phyloP scores from a whole-genome alignment of 306 rosid species.

The Notholithocarpus densiflorus region DNA sequence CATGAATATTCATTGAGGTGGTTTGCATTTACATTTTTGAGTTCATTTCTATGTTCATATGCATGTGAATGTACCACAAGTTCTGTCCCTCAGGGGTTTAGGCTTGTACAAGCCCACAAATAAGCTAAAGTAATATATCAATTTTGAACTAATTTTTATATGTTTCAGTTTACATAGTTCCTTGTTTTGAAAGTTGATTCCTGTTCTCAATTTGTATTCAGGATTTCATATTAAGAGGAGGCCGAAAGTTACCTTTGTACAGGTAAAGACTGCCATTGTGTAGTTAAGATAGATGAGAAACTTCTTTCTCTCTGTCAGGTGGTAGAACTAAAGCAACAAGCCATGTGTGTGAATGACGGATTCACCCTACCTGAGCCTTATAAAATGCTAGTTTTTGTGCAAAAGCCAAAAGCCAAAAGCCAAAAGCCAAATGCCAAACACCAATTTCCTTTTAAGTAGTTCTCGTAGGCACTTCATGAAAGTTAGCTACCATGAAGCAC shows the following conservation, averaged over 20 bases:
- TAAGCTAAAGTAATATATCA: not conserved
- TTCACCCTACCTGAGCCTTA: not conserved
- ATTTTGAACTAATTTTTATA: not conserved
- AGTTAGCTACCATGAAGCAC: not conserved
- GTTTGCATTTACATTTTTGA: too few relatives aligned
- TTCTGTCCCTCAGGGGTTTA: too few relatives aligned
- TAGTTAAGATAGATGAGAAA: conserved; percentile 2
- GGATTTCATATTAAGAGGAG: conserved; percentile 94
- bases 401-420: not conserved
- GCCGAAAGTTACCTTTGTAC: conserved; percentile 72
- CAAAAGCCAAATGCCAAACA: not conserved
- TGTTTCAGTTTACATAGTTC: not conserved
- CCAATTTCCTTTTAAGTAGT: not conserved
- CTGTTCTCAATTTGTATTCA: conserved; percentile 31
- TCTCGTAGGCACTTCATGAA: not conserved
- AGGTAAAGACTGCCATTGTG: conserved; percentile 43
- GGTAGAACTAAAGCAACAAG: not conserved
- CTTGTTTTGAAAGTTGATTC: conserved; percentile 7
- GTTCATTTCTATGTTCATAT: too few relatives aligned
- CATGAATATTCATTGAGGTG: too few relatives aligned
- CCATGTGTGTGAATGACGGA: not conserved
- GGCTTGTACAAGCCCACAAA: too few relatives aligned
- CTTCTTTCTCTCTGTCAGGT: not conserved
- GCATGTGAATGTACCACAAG: too few relatives aligned
- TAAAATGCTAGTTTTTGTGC: not conserved